phyloP scores from a whole-genome alignment of 2,329 filamentous ascomycete species.

The Penicillium sp. region DNA sequence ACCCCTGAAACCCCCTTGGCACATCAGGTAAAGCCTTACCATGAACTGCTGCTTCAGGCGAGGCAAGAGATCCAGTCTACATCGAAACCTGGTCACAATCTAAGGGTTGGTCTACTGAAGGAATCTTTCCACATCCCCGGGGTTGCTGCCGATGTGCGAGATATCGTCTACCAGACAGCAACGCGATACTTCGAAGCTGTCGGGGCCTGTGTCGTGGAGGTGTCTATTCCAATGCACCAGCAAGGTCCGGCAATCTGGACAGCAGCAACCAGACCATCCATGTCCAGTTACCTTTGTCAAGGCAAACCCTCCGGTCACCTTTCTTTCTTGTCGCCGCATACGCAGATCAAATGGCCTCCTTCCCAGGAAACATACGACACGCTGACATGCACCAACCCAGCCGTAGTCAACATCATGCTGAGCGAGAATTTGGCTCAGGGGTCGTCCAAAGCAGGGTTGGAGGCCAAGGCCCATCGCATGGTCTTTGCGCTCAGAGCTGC shows the following conservation, averaged over 20 bases:
- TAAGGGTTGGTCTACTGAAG: constrained; percentile 50
- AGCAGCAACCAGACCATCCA: constrained; percentile 36
- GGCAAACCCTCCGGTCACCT: constrained; percentile 35
- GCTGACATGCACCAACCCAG: constrained; percentile 47
- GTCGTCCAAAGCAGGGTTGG: constrained; percentile 30
- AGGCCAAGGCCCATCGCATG: constrained; percentile 50
- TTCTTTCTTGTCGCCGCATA: constrained; percentile 33
- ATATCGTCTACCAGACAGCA: constrained; percentile 40
- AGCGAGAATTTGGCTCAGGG: constrained; percentile 36
- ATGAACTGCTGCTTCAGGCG: constrained; percentile 21
- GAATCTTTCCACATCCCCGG: constrained; percentile 46
- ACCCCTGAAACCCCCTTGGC: constrained; percentile 42
- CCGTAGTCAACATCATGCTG: constrained; percentile 48
- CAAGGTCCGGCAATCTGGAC: constrained; percentile 51
- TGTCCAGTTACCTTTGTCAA: constrained; percentile 34
- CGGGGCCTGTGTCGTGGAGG: constrained; percentile 48
- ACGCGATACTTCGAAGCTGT: constrained; percentile 39
- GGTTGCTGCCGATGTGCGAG: constrained; percentile 41
- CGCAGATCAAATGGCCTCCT: constrained; percentile 35
- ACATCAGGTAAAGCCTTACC: constrained; percentile 36
- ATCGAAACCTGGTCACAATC: constrained; percentile 24
- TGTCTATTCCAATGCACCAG: constrained; percentile 51
- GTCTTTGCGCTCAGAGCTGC: constrained; percentile 49
- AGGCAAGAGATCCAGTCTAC: not conserved
- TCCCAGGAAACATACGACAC: constrained; percentile 47